Base-by-base conservation (phyloP, 257 asterid genomes). In the Solanum etuberosum region DNA sequence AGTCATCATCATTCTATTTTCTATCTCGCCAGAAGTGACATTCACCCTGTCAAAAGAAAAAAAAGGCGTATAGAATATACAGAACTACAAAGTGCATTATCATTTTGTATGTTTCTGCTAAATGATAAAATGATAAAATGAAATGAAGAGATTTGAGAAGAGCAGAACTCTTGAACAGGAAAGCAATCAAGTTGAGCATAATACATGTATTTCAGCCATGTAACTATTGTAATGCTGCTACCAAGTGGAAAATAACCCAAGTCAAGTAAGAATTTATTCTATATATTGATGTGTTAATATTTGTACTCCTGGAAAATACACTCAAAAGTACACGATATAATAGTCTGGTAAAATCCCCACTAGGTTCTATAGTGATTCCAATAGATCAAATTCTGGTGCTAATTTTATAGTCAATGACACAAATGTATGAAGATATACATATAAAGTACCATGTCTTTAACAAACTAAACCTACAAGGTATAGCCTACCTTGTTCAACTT, bases 1-100 rank as follows among this genome's bases (percentile, higher is more conserved):
- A 57, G 98, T 94, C 93, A 91, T 93, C 98, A 95, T 95, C 92
- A 89, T 1, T 88, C 98, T 88, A 83, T 94, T 95, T 87, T 95
- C 98, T 88, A 89, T 93, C 83, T 91, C 93, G 43, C 98, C 98
- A 35, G 67, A 59, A 54, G 93, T 92, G 32, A 93, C 96, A 88
- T 95, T 95, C 72, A 90, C 94, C 63, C 98, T 95, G 93, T 42
- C 87, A 88, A 70, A 67, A 59, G 71, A 83, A 51, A 29, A 38
- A 31, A 76, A 51, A 35, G 51, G 29, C 7, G 15, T 43, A 40
- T 27, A 35, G 59, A 82, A 51, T 37, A 65, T 80, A 86, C 34
- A 46, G 34, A 42, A 57, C 48, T 6, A 25, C 48, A n/a, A 43
- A 78, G 84, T 8, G 84, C 84, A 25, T 13, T 78, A 7, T 7